Evolutionary conservation across 352 stramenopile genomes (phyloP).

Genomic region (Phytopythium vexans): DNA sequence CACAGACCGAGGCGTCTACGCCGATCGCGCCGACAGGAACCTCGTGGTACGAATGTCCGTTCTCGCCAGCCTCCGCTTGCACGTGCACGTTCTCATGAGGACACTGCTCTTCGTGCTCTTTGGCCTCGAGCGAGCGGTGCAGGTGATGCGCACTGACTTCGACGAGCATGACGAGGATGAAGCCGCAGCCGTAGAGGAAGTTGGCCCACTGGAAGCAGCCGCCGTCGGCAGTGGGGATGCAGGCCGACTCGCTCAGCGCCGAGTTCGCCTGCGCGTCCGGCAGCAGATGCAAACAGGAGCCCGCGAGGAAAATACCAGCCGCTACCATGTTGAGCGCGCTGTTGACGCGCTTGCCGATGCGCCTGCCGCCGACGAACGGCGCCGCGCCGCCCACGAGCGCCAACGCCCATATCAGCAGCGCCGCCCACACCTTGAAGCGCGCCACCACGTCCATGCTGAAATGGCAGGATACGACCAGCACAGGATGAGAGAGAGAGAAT

Average conservation of each 20-base stretch:
- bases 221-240: conserved; percentile 30
- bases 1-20: background rate
- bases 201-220: conserved; percentile 74
- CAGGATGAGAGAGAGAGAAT: too few relatives aligned
- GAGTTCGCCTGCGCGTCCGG: conserved; percentile 69
- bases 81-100: conserved; percentile 7
- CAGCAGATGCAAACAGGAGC: conserved; percentile 77
- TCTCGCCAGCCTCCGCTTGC: conserved; percentile 1
- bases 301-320: conserved; percentile 75
- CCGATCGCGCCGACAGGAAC: conserved; percentile 1
- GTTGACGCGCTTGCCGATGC: conserved; percentile 29
- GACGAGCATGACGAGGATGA: conserved; percentile 70
- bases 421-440: conserved; percentile 65
- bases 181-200: conserved; percentile 78
- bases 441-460: conserved; percentile 37
- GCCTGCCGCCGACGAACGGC: conserved; percentile 41
- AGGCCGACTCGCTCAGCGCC: conserved; percentile 45
- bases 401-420: conserved; percentile 53
- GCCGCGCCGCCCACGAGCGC: conserved; percentile 50
- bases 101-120: conserved; percentile 14
- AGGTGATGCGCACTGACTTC: conserved; percentile 66
- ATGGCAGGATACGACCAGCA: background rate
- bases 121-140: conserved; percentile 35
- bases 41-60: conserved; percentile 4
- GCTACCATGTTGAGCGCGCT: conserved; percentile 83